A percentile compares a stretch with the other conserved stretches of the same genome.
These are phyloP conservation scores for Scutellaria baicalensis DNA, from an alignment of 257 asterid species.

Conservation along the genomic window DNA sequence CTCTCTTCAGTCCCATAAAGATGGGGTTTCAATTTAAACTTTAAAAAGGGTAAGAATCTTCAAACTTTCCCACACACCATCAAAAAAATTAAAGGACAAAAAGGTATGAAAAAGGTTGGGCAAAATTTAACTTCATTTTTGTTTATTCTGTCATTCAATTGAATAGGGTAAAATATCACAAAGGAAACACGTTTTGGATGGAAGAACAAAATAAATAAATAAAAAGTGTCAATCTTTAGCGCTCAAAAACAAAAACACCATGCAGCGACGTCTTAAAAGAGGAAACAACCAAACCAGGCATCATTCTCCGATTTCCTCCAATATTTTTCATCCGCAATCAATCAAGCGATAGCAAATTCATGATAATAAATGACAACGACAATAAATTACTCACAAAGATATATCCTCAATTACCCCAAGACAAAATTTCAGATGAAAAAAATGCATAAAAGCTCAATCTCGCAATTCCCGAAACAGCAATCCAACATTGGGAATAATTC, in stretches of 20 bases:
- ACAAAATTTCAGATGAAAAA: neutral
- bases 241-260: neutral
- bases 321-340: conserved; percentile 13
- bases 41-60: neutral
- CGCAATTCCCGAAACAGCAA: conserved; percentile 5
- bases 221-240: conserved; percentile 6
- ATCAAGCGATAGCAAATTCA: neutral
- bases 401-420: neutral
- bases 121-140: neutral
- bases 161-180: neutral
- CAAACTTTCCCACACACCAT: neutral
- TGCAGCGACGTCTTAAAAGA: neutral
- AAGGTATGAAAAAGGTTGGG: neutral
- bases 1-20: neutral
- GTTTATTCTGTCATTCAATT: neutral
- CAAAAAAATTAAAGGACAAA: neutral
- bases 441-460: neutral
- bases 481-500: neutral
- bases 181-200: neutral
- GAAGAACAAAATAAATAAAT: neutral
- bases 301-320: neutral
- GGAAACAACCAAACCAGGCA: neutral
- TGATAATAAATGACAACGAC: neutral
- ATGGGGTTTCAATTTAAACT: neutral
- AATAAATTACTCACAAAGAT: neutral